A percentile compares a stretch with the other conserved stretches of the same genome.
phyloP scores from a whole-genome alignment of 2,329 filamentous ascomycete genomes.

The Diaporthe vaccinii region DNA sequence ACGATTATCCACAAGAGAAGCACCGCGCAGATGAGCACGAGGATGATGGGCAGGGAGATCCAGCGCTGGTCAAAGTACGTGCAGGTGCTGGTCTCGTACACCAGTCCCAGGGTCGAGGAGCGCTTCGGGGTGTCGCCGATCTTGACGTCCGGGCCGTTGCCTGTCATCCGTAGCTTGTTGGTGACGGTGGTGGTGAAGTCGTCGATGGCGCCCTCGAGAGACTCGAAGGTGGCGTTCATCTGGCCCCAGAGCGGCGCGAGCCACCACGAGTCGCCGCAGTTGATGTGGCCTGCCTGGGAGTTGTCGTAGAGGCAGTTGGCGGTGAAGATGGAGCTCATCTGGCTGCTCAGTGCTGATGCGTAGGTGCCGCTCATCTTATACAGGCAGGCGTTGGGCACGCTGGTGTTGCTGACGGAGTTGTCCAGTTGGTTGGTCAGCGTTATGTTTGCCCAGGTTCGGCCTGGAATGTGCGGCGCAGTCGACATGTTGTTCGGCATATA shows the following conservation, averaged over 20 bases:
- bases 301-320: conserved; percentile 38
- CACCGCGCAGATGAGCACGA: conserved; percentile 37
- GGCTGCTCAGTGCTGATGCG: conserved; percentile 36
- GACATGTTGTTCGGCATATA: conserved; percentile 38
- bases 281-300: conserved; percentile 37
- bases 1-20: conserved; percentile 40
- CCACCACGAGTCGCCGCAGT: conserved; percentile 41
- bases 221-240: conserved; percentile 38
- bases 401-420: conserved; percentile 17
- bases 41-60: conserved; percentile 39
- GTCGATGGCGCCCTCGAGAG: conserved; percentile 33
- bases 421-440: conserved; percentile 4
- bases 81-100: conserved; percentile 40
- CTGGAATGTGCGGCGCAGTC: conserved; percentile 28
- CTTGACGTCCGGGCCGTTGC: conserved; percentile 26
- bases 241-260: conserved; percentile 39
- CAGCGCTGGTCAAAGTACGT: conserved; percentile 40
- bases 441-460: conserved; percentile 39
- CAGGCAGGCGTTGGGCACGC: conserved; percentile 43
- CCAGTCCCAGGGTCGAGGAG: conserved; percentile 31
- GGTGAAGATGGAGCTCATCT: conserved; percentile 39
- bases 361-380: conserved; percentile 43
- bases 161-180: conserved; percentile 39
- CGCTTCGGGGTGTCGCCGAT: neutral
- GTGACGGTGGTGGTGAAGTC: conserved; percentile 39